phyloP scores from a whole-genome alignment of 345 rosid species.

The Garcia nutans region DNA sequence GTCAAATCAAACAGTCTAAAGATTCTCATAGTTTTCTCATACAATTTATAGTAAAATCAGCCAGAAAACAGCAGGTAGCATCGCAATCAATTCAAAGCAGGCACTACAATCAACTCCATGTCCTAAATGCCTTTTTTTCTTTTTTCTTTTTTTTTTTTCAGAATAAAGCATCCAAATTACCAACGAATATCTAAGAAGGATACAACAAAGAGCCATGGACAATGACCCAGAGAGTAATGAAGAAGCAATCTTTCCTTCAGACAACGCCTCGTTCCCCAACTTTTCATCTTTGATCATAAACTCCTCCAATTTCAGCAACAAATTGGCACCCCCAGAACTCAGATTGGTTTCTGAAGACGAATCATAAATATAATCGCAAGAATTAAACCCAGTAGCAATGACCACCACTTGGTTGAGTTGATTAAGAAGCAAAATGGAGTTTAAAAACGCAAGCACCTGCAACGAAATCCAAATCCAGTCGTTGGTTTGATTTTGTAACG shows the following conservation, averaged over 20 bases:
- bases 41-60: not conserved
- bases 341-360: constrained; percentile 46
- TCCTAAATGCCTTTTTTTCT: not conserved
- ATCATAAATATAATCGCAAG: constrained; percentile 77
- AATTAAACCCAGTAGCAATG: constrained; percentile 78
- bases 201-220: constrained; percentile 98
- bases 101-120: not conserved
- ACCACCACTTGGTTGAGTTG: constrained; percentile 82
- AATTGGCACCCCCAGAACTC: constrained; percentile 35
- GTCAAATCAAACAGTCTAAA: constrained; percentile 45
- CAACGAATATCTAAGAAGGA: constrained; percentile 40
- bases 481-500: not conserved
- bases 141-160: not conserved
- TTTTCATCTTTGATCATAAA: constrained; percentile 68
- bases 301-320: constrained; percentile 65
- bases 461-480: not conserved
- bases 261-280: constrained; percentile 38
- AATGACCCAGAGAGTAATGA: constrained; percentile 84
- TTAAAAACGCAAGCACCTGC: constrained; percentile 84
- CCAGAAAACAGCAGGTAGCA: not conserved
- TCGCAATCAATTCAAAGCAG: not conserved
- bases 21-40: not conserved
- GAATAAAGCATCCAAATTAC: not conserved
- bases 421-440: constrained; percentile 63
- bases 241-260: constrained; percentile 46